phyloP scores from a whole-genome alignment of 331 rosid species.

The Saraca asoca region DNA sequence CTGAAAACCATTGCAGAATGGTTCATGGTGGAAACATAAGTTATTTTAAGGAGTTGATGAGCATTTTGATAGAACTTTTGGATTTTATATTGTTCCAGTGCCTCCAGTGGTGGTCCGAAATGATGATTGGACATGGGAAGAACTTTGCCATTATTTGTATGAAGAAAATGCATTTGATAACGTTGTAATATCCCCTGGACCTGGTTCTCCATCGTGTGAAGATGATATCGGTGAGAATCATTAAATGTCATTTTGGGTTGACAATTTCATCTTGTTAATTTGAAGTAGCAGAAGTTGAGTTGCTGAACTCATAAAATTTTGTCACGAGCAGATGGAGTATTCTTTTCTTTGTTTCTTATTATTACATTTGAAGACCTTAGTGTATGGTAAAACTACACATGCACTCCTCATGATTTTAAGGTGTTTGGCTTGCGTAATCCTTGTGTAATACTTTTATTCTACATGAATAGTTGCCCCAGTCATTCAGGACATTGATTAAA shows the following conservation, averaged over 20 bases:
- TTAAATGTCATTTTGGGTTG: constrained; percentile 6
- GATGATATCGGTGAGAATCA: constrained; percentile 77
- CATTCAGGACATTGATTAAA: constrained; percentile 27
- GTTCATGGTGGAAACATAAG: constrained; percentile 26
- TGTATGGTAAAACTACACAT: constrained; percentile 12
- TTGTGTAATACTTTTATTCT: constrained; percentile 18
- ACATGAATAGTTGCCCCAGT: background rate
- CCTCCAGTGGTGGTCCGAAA: constrained; percentile 90
- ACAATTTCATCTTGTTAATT: constrained; percentile 14
- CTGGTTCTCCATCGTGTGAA: constrained; percentile 88
- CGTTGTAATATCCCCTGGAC: constrained; percentile 98
- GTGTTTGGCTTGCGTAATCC: constrained; percentile 13
- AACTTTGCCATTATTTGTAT: constrained; percentile 66
- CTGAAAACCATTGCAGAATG: background rate
- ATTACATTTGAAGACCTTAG: constrained; percentile 18
- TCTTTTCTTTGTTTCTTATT: background rate
- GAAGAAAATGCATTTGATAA: constrained; percentile 91
- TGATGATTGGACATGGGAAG: constrained; percentile 87
- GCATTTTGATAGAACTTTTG: constrained; percentile 37
- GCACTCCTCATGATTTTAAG: constrained; percentile 9
- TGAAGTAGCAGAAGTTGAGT: constrained; percentile 17
- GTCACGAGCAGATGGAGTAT: constrained; percentile 5
- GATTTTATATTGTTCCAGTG: constrained; percentile 56
- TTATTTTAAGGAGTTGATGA: constrained; percentile 11
- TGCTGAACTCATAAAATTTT: constrained; percentile 14